Percentiles rank a stretch among this genome's conserved stretches.
These are phyloP conservation scores for Protomyces macrosporus DNA, from an alignment of 1,139 yeast genomes.

Conservation along the genomic window DNA sequence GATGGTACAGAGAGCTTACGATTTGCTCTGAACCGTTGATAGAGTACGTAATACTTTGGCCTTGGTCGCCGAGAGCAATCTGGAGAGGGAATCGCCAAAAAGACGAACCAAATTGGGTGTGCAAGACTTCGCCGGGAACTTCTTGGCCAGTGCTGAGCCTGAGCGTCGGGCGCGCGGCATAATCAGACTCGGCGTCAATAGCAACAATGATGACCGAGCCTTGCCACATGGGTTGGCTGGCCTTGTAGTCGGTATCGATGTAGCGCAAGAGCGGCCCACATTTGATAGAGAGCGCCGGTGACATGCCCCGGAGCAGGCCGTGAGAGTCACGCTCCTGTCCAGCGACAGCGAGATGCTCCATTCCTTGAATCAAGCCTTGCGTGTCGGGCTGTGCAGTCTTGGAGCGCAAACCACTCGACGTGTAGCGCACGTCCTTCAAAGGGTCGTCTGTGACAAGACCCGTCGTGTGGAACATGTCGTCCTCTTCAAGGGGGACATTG, in stretches of 20 bases:
- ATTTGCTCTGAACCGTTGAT: constrained; percentile 14
- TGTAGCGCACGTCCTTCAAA: constrained; percentile 24
- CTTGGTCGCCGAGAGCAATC: constrained; percentile 11
- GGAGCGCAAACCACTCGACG: constrained; percentile 9
- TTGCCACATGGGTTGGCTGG: constrained; percentile 4
- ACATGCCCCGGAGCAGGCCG: constrained; percentile 17
- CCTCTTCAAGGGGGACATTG: constrained; percentile 20
- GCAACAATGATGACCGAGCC: constrained; percentile 28
- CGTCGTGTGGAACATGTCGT: constrained; percentile 23
- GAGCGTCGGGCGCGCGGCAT: constrained; percentile 59
- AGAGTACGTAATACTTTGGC: constrained; percentile 7
- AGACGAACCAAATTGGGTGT: constrained; percentile 12
- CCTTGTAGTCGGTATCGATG: constrained; percentile 4
- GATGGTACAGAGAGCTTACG: background rate
- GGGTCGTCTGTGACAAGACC: constrained; percentile 26
- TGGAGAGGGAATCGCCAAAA: constrained; percentile 22
- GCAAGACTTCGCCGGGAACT: constrained; percentile 10
- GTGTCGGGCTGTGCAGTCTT: constrained; percentile 6
- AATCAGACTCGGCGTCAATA: constrained; percentile 26
- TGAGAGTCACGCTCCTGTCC: constrained; percentile 13
- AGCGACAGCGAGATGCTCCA: constrained; percentile 22
- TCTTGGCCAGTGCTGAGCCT: constrained; percentile 16
- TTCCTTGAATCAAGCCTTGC: constrained; percentile 20
- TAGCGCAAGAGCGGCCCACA: constrained; percentile 24
- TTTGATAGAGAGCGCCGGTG: constrained; percentile 15